Evolutionary conservation across 2,329 filamentous ascomycete genomes (phyloP), one percentile per base, ranked within the genome.

Genomic region (Aspergillus fumigatus): DNA sequence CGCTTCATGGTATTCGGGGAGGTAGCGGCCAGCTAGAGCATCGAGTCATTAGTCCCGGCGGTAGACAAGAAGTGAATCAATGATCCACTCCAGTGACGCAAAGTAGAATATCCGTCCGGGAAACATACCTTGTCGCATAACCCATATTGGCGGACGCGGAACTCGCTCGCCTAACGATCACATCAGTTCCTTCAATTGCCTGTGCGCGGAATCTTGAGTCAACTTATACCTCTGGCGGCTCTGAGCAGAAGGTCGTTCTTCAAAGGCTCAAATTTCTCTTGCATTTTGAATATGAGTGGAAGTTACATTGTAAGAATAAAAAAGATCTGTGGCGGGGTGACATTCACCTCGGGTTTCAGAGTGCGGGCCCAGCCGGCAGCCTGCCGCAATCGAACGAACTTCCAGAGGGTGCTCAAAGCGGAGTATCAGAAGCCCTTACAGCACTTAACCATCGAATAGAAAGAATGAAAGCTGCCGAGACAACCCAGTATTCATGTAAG

Each of bases 1-100:
- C 58, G 89, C 93, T 78, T 96, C 84, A 73, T 99, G 94, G 75
- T 99, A 99, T 76, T 99, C 94, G 61, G 93, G 94, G 23, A 99
- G 89, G 74, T 99, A 99, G 67, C 94, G 89, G 58, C 94, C 94
- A 70, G 94, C 94, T 96, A 63, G 54, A 55, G 59, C 48, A 19
- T 47, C 48, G 53, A 60, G 14, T 19, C 41, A 40, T 54, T 48
- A 59, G 50, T 54, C 9, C n/a, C 43, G 17, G 23, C 7, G 2
- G 11, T 5, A 23, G 43, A 14, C 32, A 17, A 38, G 5, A 17
- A 38, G 32, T 38, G 17, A 38, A 17, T 17, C 5, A 38, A 38
- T 17, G 32, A 38, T 38, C 23, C 41, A 38, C n/a, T 48, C 19
- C n/a, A n/a, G 17, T n/a, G 19, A n/a, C 14, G 45, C 4, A 21